Evolutionary conservation across 305 asterid species (phyloP).

Genomic region (Fraxinus sp.): DNA sequence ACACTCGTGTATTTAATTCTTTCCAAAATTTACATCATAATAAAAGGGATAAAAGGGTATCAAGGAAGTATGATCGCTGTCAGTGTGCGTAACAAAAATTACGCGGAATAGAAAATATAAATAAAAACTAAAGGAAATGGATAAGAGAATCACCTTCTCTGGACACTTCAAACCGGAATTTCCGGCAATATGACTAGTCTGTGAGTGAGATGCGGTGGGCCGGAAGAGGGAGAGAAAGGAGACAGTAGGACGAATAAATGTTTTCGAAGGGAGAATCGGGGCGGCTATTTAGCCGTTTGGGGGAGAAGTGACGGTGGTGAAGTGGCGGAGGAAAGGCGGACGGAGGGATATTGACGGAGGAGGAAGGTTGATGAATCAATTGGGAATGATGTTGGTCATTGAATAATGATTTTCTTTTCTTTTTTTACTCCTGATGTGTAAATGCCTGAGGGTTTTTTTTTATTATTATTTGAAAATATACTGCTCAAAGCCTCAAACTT

Average conservation of each 20-base stretch:
- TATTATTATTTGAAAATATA: too few relatives aligned
- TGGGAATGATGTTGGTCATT: background rate
- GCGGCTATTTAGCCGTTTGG: background rate
- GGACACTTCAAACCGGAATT: slow-evolving; percentile 19
- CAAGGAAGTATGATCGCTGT: slow-evolving; percentile 20
- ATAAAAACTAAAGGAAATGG: background rate
- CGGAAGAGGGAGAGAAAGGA: background rate
- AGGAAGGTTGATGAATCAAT: background rate
- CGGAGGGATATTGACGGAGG: slow-evolving; percentile 7
- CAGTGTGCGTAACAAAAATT: background rate
- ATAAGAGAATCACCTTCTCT: slow-evolving; percentile 18
- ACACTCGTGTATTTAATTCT: background rate
- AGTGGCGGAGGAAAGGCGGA: slow-evolving; percentile 5
- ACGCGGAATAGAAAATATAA: background rate
- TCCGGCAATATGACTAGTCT: slow-evolving; percentile 17
- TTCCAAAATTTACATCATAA: background rate
- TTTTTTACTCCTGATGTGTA: background rate
- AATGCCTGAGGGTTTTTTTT: background rate
- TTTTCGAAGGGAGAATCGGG: slow-evolving; percentile 3
- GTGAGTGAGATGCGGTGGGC: slow-evolving; percentile 22
- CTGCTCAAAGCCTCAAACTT: background rate
- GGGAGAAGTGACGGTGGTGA: slow-evolving; percentile 2
- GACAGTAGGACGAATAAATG: background rate
- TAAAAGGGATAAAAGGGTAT: background rate
- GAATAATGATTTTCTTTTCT: background rate